A percentile compares a stretch with the other conserved stretches of the same genome.
phyloP scores from a whole-genome alignment of 2,329 filamentous ascomycete species.

The Aureobasidium sp. region DNA sequence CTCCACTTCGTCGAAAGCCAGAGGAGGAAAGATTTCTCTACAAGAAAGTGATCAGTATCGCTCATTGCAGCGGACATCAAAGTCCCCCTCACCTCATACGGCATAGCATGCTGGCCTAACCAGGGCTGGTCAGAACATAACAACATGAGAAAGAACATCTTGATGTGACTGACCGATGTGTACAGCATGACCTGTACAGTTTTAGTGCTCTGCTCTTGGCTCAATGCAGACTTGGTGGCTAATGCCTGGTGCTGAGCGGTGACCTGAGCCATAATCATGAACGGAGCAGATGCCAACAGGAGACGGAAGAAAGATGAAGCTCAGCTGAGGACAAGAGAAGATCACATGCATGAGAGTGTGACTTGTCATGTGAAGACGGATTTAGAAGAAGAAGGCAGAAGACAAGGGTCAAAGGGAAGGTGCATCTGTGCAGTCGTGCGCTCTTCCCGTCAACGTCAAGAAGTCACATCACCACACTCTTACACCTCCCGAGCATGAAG shows the following conservation, averaged over 20 bases:
- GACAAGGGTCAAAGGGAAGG: too few species aligned
- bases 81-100: neutral
- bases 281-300: neutral
- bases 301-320: neutral
- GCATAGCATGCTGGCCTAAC: slow-evolving; percentile 5
- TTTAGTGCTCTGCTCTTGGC: slow-evolving; percentile 12
- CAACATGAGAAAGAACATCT: neutral
- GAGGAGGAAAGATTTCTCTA: neutral
- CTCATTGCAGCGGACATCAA: too few species aligned
- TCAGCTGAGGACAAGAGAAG: too few species aligned
- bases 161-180: neutral
- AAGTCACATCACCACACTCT: too few species aligned
- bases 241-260: neutral
- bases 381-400: neutral
- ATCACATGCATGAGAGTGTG: too few species aligned
- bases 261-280: neutral
- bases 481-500: too few species aligned
- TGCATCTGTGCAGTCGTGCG: neutral
- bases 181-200: slow-evolving; percentile 15
- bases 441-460: too few species aligned
- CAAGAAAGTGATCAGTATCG: neutral
- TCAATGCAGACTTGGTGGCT: neutral
- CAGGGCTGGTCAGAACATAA: neutral
- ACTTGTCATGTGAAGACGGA: neutral
- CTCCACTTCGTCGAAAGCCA: neutral